Conservation (phyloP, 2,329 filamentous ascomycete genomes). For the Colletotrichum siamense region DNA sequence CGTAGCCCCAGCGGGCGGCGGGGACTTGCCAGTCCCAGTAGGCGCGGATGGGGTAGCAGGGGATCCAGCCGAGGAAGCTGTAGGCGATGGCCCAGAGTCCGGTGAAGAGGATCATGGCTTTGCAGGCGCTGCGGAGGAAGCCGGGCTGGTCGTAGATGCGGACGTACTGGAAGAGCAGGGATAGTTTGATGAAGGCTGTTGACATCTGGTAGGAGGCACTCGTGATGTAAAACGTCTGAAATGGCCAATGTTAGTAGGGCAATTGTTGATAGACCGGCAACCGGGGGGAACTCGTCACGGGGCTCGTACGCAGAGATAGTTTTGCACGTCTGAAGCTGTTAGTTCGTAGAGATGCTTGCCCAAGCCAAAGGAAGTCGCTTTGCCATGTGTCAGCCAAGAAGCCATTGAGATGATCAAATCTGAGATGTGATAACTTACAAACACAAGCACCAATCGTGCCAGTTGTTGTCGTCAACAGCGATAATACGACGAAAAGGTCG, state of each 20-base stretch:
- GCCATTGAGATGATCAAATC: neutral
- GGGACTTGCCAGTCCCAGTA: slow-evolving; percentile 24
- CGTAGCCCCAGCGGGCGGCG: slow-evolving; percentile 35
- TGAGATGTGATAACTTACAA: neutral
- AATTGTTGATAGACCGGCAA: neutral
- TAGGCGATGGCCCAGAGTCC: slow-evolving; percentile 29
- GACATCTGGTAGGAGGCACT: slow-evolving; percentile 36
- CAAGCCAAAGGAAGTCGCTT: slow-evolving; percentile 29
- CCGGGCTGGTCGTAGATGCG: slow-evolving; percentile 35
- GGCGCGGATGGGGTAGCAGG: slow-evolving; percentile 29
- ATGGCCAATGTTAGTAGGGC: neutral
- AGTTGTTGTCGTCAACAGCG: slow-evolving; percentile 27
- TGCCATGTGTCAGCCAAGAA: neutral
- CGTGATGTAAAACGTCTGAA: slow-evolving; percentile 37
- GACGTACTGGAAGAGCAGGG: slow-evolving; percentile 41
- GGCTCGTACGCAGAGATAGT: slow-evolving; percentile 27
- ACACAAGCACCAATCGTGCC: slow-evolving; percentile 5
- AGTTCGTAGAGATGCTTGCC: slow-evolving; percentile 28
- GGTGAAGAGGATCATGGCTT: slow-evolving; percentile 3
- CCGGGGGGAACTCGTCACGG: neutral
- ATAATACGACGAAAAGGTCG: slow-evolving; percentile 38
- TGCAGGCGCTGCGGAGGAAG: slow-evolving; percentile 27
- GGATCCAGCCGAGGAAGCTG: slow-evolving; percentile 32
- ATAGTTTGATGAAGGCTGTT: slow-evolving; percentile 40
- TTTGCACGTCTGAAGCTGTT: slow-evolving; percentile 1